Evolutionary conservation across 768 basidiomycete genomes (phyloP).

Genomic region (Xerocomellus dryophilus): DNA sequence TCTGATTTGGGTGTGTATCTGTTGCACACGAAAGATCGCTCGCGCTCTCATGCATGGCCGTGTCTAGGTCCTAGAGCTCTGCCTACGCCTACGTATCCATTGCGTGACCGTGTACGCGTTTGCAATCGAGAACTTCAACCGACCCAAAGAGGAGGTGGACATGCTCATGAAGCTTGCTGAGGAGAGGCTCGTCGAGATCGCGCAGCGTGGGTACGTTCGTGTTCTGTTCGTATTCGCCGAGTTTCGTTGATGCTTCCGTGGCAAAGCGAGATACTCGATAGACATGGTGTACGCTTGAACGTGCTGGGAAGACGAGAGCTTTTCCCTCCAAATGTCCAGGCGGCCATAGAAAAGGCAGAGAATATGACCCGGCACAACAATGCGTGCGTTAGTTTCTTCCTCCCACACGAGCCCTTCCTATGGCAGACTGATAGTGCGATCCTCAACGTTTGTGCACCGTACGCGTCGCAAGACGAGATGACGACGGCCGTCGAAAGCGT

Average conservation of each 20-base stretch:
- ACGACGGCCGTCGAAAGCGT: slow-evolving; percentile 59
- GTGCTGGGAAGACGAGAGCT: slow-evolving; percentile 73
- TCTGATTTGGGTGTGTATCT: slow-evolving; percentile 64
- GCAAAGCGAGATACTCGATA: slow-evolving; percentile 72
- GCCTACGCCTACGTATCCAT: slow-evolving; percentile 70
- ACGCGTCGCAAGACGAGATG: slow-evolving; percentile 90
- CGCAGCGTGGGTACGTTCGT: slow-evolving; percentile 67
- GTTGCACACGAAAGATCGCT: neutral
- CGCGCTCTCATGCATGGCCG: neutral
- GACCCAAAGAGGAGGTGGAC: slow-evolving; percentile 80
- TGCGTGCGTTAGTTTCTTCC: slow-evolving; percentile 41
- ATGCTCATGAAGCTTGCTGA: slow-evolving; percentile 85
- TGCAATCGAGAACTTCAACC: slow-evolving; percentile 94
- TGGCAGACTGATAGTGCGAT: slow-evolving; percentile 58
- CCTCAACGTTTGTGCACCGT: slow-evolving; percentile 91
- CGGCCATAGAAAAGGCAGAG: slow-evolving; percentile 69
- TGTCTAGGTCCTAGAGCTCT: slow-evolving; percentile 79
- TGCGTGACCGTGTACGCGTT: slow-evolving; percentile 98
- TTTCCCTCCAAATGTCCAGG: slow-evolving; percentile 75
- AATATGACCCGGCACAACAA: slow-evolving; percentile 70
- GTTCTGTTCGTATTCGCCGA: neutral
- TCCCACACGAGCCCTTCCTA: neutral
- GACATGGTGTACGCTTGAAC: slow-evolving; percentile 81
- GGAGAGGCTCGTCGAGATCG: slow-evolving; percentile 73
- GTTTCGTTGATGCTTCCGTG: neutral